Percentiles rank a stretch among this genome's conserved stretches.
These are phyloP conservation scores for Phylloporus sp. DNA, from an alignment of 1,284 basidiomycete species.

Conservation along the genomic window DNA sequence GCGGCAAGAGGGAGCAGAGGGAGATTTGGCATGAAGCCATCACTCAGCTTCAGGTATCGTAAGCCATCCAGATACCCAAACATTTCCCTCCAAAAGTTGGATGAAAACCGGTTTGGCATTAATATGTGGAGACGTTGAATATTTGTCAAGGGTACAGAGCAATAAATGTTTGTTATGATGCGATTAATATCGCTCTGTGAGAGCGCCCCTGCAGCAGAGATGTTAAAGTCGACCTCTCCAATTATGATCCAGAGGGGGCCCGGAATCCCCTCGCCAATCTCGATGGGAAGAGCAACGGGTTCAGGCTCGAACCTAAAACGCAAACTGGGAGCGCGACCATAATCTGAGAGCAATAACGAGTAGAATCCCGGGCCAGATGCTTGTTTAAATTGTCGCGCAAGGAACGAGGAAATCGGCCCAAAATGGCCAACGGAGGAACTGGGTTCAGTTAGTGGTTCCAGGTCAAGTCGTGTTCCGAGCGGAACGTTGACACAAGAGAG, in stretches of 20 bases:
- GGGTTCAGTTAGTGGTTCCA: not conserved
- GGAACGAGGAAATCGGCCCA: not conserved
- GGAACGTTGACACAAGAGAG: constrained; percentile 12
- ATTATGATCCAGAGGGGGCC: not conserved
- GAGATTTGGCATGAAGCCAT: not conserved
- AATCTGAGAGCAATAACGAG: not conserved
- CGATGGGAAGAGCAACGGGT: not conserved
- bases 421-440: not conserved
- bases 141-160: not conserved
- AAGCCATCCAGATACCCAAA: not conserved
- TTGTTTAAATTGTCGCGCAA: not conserved
- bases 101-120: not conserved
- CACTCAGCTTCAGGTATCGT: not conserved
- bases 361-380: not conserved
- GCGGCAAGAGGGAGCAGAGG: not conserved
- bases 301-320: not conserved
- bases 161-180: not conserved
- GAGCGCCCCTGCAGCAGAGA: not conserved
- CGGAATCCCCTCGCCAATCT: not conserved
- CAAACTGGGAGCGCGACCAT: not conserved
- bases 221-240: not conserved
- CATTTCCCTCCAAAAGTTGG: not conserved
- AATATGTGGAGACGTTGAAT: not conserved
- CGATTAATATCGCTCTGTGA: not conserved
- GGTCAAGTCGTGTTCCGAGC: not conserved